phyloP scores from a whole-genome alignment of 306 rosid genomes.

The Albizia julibrissin region DNA sequence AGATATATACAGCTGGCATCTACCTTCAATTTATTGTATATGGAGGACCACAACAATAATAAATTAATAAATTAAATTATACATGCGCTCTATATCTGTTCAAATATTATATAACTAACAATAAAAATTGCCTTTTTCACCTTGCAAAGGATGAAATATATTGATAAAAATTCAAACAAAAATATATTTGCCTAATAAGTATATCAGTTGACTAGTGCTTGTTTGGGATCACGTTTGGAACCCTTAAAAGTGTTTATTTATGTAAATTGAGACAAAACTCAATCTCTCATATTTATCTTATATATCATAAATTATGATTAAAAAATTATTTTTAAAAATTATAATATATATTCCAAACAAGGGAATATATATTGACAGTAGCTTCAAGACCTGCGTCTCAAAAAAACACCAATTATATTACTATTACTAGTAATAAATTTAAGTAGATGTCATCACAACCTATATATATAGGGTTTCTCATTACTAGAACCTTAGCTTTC shows the following conservation, averaged over 20 bases:
- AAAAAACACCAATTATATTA: neutral
- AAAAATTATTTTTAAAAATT: too few relatives aligned
- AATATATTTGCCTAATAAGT: too few relatives aligned
- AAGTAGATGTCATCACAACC: neutral
- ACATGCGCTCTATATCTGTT: neutral
- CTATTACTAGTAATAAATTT: too few relatives aligned
- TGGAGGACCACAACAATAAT: neutral
- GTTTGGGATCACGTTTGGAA: too few relatives aligned
- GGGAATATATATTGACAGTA: too few relatives aligned
- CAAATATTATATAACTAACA: neutral
- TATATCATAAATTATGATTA: too few relatives aligned
- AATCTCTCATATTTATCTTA: too few relatives aligned
- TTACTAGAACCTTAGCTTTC: neutral
- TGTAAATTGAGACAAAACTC: too few relatives aligned
- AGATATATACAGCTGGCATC: neutral
- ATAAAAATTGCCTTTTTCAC: neutral
- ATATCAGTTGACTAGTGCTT: too few relatives aligned
- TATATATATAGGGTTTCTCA: neutral
- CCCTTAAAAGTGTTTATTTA: too few relatives aligned
- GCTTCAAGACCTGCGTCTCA: neutral
- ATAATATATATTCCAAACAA: too few relatives aligned
- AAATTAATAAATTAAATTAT: neutral
- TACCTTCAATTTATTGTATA: neutral
- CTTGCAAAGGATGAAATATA: neutral
- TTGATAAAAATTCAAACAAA: too few relatives aligned